Base-by-base conservation (phyloP, 768 basidiomycete species). In the Mycena albidolilacea region DNA sequence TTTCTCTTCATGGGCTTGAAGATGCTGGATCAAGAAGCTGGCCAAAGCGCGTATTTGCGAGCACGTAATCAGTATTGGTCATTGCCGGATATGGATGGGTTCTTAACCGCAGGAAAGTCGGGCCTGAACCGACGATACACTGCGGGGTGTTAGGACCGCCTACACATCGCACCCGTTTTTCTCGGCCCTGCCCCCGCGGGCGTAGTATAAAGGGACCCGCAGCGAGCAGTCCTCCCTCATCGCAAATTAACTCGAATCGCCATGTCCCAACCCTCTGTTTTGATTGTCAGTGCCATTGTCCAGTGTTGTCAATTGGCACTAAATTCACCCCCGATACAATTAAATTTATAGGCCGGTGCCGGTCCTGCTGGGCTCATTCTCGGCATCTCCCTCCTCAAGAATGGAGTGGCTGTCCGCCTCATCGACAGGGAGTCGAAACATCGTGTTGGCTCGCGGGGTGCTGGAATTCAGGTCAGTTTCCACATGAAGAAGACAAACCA, bases 281-380 rank as follows among this genome's bases (percentile, higher is more conserved):
- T 62, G 15, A 46, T 62, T 14, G 60, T 62, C 19, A 64, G 63
- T 50, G 50, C n/a, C 3, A 9, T 3, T 21, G 9, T 21, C n/a
- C 41, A 1, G 9, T 43, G 10, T 17, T 52, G 30, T 30, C 3
- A 30, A 30, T 30, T 30, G 30, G 30, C 30, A 30, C 30, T 4
- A 30, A 30, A 30, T 3, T 30, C 30, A 30, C 30, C 30, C 23
- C 30, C 30, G 3, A 30, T 30, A 30, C 30, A 30, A 30, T 30
- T 30, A 4, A 30, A 30, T 30, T 52, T 19, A n/a, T 50, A 75
- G 75, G 76, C 63, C 43, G 74, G 76, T 35, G 76, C 76, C 35
- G 76, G 76, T 11, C 67, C 70, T 3, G 39, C 69, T 48, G 76
- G 73, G 15, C 60, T 74, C 8, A 14, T 68, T 8, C 59, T 72